A percentile compares a stretch with the other conserved stretches of the same genome.
These are phyloP conservation scores for Dactylis glomerata DNA, from an alignment of 176 grass and related monocot species.

Conservation along the genomic window DNA sequence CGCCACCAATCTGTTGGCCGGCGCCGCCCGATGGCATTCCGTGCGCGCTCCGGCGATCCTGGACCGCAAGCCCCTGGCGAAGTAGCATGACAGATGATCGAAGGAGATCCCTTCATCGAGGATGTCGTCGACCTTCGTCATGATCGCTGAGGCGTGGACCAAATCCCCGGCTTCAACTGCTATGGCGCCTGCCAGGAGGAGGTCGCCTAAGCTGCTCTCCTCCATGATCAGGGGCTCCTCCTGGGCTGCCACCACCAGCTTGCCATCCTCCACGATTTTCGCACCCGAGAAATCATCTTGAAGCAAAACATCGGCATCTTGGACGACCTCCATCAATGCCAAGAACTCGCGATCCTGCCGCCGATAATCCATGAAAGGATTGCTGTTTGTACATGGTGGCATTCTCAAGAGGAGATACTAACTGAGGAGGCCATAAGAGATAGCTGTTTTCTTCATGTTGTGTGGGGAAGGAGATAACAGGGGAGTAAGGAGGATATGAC, in stretches of 20 bases:
- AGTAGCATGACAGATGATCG: constrained; percentile 28
- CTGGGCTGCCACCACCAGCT: neutral
- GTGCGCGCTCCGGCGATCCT: constrained; percentile 9
- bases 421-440: constrained; percentile 33
- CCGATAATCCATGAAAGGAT: neutral
- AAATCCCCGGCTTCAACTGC: constrained; percentile 27
- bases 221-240: constrained; percentile 29
- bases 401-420: neutral
- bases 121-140: constrained; percentile 32
- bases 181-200: constrained; percentile 31
- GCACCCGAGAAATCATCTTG: neutral
- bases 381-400: neutral
- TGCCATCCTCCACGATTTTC: neutral
- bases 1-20: neutral
- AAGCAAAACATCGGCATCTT: neutral
- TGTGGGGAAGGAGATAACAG: constrained; percentile 37
- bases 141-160: neutral
- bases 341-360: neutral
- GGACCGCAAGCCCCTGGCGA: constrained; percentile 24
- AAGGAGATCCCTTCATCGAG: neutral
- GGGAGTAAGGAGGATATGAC: constrained; percentile 29
- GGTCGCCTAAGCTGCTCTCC: constrained; percentile 22
- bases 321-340: neutral
- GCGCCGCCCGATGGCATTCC: neutral
- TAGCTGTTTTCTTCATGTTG: constrained; percentile 31